Percentiles rank a stretch among this genome's conserved stretches.
These are phyloP conservation scores for Solanum sitiens DNA, from an alignment of 257 asterid species.

Conservation along the genomic window DNA sequence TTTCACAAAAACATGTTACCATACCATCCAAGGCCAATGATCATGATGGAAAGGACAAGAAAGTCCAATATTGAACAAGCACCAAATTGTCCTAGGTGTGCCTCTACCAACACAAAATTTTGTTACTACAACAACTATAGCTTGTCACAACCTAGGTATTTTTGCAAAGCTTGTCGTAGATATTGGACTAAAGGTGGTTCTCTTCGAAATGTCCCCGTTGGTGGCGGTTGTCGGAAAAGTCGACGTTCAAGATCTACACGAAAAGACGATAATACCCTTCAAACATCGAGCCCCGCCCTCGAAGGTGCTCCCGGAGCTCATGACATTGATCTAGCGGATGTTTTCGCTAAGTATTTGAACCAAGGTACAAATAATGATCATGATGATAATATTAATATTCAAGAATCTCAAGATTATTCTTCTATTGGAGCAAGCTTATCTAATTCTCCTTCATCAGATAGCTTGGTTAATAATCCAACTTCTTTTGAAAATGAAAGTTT, in stretches of 20 bases:
- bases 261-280: not conserved
- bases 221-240: conserved; percentile 71
- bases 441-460: conserved; percentile 28
- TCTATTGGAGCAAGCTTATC: conserved; percentile 28
- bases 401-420: conserved; percentile 15
- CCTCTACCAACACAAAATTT: conserved; percentile 76
- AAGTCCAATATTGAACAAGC: conserved; percentile 37
- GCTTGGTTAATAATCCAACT: conserved; percentile 6
- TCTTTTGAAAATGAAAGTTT: conserved; percentile 20
- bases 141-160: conserved; percentile 75
- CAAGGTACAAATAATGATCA: conserved; percentile 13
- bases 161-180: conserved; percentile 68
- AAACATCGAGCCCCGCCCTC: not conserved
- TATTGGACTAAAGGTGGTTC: conserved; percentile 95
- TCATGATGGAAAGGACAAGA: conserved; percentile 35
- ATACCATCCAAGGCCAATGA: conserved; percentile 24
- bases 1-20: conserved; percentile 9
- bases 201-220: conserved; percentile 59
- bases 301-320: not conserved
- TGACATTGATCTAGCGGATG: conserved; percentile 71
- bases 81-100: conserved; percentile 79
- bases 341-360: conserved; percentile 55
- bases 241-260: conserved; percentile 38
- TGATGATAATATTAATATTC: not conserved
- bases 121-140: conserved; percentile 89